Evolutionary conservation across 1,284 basidiomycete genomes (phyloP), one percentile per base, ranked within the genome.

Genomic region (Flammula alnicola): DNA sequence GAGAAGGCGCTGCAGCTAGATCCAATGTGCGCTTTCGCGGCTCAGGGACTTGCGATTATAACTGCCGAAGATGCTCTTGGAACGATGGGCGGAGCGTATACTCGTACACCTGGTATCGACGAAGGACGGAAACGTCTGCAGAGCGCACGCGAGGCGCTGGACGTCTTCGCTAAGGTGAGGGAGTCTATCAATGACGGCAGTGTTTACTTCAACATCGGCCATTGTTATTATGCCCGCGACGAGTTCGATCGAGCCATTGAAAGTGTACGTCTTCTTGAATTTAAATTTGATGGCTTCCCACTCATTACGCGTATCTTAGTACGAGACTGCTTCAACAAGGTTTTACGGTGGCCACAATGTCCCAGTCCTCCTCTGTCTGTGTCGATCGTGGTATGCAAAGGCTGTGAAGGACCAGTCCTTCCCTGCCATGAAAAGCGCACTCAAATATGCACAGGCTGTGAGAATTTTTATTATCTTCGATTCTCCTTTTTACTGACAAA

Each of bases 191-290:
- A 84, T 50, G 90, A 94, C 54, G 91, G 91, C 1, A 89, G 89
- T 56, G 93, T 96, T 6, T 94, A 95, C 62, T 77, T 93, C 61
- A 98, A 98, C 65, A 95, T 97, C 76, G 95, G 95, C 0, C 95
- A 97, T 63, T 96, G 93, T 61, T 90, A 95, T 67, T 95, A 92
- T 64, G 79, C 84, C 22, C 79, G 91, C 43, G 95, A 96, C 50
- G 95, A 98, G 65, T 95, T 88, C 65, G 94, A 98, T 59, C 80
- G 91, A 47, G 94, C 95, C 1, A 94, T 97, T 55, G 94, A 98
- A 68, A 90, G 89, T 62, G 94, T 95, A 64, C 74, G 93, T 82
- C 16, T 31, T 27, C n/a, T 45, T 38, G 16, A 44, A 36, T 35
- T 30, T 30, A 11, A 42, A 43, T 46, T 20, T 23, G 16, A 9